Percentiles rank a stretch among this genome's conserved stretches.
phyloP scores from a whole-genome alignment of 208 protist genomes.

The Leishmania tarentolae region DNA sequence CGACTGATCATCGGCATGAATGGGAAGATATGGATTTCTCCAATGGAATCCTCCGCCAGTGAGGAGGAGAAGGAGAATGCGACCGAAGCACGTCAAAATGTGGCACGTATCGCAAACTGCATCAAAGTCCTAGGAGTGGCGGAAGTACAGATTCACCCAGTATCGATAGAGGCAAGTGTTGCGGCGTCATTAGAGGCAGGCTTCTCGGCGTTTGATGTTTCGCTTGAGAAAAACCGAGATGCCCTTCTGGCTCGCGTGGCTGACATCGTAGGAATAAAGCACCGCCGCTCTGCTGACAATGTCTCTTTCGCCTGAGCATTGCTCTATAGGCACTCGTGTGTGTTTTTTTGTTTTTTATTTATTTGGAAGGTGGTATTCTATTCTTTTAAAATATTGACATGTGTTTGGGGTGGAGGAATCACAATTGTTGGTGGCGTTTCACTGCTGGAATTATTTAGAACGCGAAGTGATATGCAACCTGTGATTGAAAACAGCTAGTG shows the following conservation, averaged over 20 bases:
- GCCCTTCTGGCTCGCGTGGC: slow-evolving; percentile 15
- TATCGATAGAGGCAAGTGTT: slow-evolving; percentile 57
- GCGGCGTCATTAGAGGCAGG: slow-evolving; percentile 54
- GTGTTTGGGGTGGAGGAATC: no score
- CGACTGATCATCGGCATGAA: slow-evolving; percentile 83
- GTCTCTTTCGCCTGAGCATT: neutral
- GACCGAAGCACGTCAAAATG: slow-evolving; percentile 37
- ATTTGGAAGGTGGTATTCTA: neutral
- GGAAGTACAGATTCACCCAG: slow-evolving; percentile 58
- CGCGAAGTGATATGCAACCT: neutral
- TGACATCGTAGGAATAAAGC: slow-evolving; percentile 34
- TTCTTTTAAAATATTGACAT: neutral
- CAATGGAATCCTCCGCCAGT: neutral
- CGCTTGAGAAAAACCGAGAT: slow-evolving; percentile 35
- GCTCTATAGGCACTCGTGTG: neutral
- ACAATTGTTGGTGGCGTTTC: neutral
- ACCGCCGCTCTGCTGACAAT: neutral
- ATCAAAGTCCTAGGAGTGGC: slow-evolving; percentile 54
- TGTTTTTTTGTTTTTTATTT: neutral
- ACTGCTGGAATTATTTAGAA: neutral
- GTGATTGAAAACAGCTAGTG: neutral
- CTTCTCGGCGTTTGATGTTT: slow-evolving; percentile 62
- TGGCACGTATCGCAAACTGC: slow-evolving; percentile 78
- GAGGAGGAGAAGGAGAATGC: slow-evolving; percentile 23
- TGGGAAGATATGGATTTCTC: slow-evolving; percentile 90